Evolutionary conservation across 2,329 filamentous ascomycete species (phyloP).

Genomic region (Alternaria rosae): DNA sequence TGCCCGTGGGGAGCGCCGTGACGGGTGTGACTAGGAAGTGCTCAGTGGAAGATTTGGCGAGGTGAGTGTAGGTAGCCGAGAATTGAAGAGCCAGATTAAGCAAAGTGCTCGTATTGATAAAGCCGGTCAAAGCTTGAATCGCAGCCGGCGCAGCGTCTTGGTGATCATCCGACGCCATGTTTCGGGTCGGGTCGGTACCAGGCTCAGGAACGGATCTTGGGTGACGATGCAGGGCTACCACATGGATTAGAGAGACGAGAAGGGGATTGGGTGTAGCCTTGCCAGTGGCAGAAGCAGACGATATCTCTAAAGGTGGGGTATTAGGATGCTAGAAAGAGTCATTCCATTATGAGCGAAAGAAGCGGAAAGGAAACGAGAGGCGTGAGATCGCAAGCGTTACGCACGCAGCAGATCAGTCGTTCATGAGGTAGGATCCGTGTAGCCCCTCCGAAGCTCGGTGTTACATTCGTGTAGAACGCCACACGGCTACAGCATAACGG

Average conservation of each 20-base stretch:
- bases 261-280: neutral
- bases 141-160: slow-evolving; percentile 17
- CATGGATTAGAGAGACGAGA: slow-evolving; percentile 4
- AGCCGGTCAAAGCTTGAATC: slow-evolving; percentile 43
- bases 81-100: slow-evolving; percentile 46
- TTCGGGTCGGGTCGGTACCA: slow-evolving; percentile 9
- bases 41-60: slow-evolving; percentile 46
- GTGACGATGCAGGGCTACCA: slow-evolving; percentile 9
- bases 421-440: slow-evolving; percentile 21
- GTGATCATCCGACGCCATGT: slow-evolving; percentile 26
- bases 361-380: neutral
- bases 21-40: slow-evolving; percentile 53
- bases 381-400: slow-evolving; percentile 3
- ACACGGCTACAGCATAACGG: slow-evolving; percentile 10
- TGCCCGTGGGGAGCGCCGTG: slow-evolving; percentile 56
- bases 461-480: slow-evolving; percentile 8
- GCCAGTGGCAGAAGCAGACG: neutral
- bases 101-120: slow-evolving; percentile 40
- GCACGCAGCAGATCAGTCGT: slow-evolving; percentile 4
- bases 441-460: slow-evolving; percentile 26
- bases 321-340: slow-evolving; percentile 7
- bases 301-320: slow-evolving; percentile 2
- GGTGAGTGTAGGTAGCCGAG: slow-evolving; percentile 44
- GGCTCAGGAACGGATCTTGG: slow-evolving; percentile 1
- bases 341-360: slow-evolving; percentile 5